phyloP scores from a whole-genome alignment of 2,329 filamentous ascomycete genomes.

The Ophiostoma tasmaniense region DNA sequence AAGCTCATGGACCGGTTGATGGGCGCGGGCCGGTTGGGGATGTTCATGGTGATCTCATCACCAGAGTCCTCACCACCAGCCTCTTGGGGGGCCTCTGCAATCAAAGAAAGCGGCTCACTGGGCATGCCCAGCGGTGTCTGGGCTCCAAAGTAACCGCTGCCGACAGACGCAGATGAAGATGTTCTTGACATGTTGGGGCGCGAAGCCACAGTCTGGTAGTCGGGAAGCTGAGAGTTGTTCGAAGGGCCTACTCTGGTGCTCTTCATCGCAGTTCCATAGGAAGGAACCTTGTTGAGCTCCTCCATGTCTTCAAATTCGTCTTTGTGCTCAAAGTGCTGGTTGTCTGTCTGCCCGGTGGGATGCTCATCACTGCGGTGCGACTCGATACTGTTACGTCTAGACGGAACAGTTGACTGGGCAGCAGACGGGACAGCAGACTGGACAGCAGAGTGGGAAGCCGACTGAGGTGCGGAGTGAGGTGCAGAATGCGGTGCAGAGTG shows the following conservation, averaged over 20 bases:
- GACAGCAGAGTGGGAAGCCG: neutral
- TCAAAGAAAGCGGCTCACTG: constrained; percentile 25
- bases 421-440: constrained; percentile 3
- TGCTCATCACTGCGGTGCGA: constrained; percentile 22
- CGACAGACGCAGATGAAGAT: constrained; percentile 27
- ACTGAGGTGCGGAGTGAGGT: neutral
- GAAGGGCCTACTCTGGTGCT: constrained; percentile 46
- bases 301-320: constrained; percentile 54
- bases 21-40: neutral
- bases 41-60: neutral
- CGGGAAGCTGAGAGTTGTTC: constrained; percentile 46
- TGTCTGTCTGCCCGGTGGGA: constrained; percentile 25
- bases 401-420: constrained; percentile 27
- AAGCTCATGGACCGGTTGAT: constrained; percentile 6
- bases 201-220: constrained; percentile 53
- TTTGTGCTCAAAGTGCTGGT: constrained; percentile 43
- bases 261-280: constrained; percentile 65
- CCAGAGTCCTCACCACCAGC: neutral
- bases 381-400: constrained; percentile 46
- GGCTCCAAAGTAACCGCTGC: neutral
- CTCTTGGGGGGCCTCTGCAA: constrained; percentile 24
- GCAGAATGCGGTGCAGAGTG: neutral
- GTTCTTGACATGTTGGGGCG: constrained; percentile 39
- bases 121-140: neutral
- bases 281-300: constrained; percentile 64